Evolutionary conservation across 495 filamentous ascomycete species (phyloP), one percentile per base, ranked within the genome.

Genomic region (Paragyromitra xinjiangensis): DNA sequence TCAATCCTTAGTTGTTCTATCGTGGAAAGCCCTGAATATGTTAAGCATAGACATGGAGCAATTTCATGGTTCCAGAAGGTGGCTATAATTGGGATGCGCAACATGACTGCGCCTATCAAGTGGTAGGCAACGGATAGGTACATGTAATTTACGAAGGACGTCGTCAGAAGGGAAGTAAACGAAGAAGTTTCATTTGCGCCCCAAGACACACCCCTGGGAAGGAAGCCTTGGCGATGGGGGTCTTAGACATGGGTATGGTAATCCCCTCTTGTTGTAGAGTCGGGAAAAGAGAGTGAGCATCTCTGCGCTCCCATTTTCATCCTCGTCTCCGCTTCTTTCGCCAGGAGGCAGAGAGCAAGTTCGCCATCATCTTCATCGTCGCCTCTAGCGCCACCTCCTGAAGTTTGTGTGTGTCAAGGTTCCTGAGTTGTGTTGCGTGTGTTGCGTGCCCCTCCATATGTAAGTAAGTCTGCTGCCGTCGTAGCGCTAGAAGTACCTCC

Each of bases 401-500:
- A 24, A 72, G 67, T 22, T 50, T 51, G 66, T 64, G 56, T 53
- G 59, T 34, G 58, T 64, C 58, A n/a, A 70, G 61, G 61, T 73
- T 50, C 37, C 53, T 65, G 61, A 26, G 45, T 59, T 50, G 73
- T 71, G 73, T 65, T 72, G 69, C 6, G 59, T 64, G 69, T 64
- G 58, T 73, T 71, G 64, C 48, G 19, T 69, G 68, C 68, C 68
- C 67, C 67, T 71, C 68, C 26, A 71, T 71, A 56, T 73, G 74
- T 71, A 76, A 76, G 73, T 73, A 70, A 64, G 37, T 50, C 68
- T 63, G 29, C 58, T 39, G 68, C 59, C 45, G 69, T 71, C 65
- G 74, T 77, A 73, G 59, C 73, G 55, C 72, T 69, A 48, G 55
- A 76, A 70, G 68, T 77, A 77, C 74, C 68, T 73, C 61, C 68